Conservation (phyloP, 441 rosid species). For the Gossypium davidsonii region DNA sequence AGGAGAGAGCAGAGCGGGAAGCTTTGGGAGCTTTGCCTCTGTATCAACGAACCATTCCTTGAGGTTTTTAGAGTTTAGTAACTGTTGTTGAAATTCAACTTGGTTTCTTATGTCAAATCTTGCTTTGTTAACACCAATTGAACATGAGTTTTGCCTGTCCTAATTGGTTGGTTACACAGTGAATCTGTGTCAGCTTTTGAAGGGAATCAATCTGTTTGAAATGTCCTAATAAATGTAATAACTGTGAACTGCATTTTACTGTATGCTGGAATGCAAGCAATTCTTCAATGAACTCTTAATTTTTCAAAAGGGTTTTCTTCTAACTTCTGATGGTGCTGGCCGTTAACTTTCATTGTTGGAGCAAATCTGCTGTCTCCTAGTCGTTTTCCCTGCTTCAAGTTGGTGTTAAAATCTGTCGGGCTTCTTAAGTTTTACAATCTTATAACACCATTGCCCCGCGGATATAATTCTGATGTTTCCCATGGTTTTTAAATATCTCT, state of each 20-base stretch:
- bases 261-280: not conserved
- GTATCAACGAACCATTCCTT: slow-evolving; percentile 78
- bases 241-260: not conserved
- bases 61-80: slow-evolving; percentile 20
- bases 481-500: too few species aligned
- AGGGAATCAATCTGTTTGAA: not conserved
- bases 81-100: slow-evolving; percentile 16
- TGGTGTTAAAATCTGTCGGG: not conserved
- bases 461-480: too few species aligned
- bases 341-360: not conserved
- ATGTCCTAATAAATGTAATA: not conserved
- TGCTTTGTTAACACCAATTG: slow-evolving; percentile 1
- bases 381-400: not conserved
- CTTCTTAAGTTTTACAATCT: too few species aligned
- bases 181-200: not conserved
- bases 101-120: not conserved
- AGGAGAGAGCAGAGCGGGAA: slow-evolving; percentile 73
- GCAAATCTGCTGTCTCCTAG: not conserved
- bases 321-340: not conserved
- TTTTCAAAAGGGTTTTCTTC: not conserved
- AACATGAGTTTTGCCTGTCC: slow-evolving; percentile 7
- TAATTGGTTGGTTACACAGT: not conserved
- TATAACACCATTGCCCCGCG: too few species aligned
- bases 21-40: slow-evolving; percentile 89
- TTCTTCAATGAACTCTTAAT: not conserved